Conservation (phyloP, 2,329 filamentous ascomycete genomes). For the Conoideocrella luteorostrata region DNA sequence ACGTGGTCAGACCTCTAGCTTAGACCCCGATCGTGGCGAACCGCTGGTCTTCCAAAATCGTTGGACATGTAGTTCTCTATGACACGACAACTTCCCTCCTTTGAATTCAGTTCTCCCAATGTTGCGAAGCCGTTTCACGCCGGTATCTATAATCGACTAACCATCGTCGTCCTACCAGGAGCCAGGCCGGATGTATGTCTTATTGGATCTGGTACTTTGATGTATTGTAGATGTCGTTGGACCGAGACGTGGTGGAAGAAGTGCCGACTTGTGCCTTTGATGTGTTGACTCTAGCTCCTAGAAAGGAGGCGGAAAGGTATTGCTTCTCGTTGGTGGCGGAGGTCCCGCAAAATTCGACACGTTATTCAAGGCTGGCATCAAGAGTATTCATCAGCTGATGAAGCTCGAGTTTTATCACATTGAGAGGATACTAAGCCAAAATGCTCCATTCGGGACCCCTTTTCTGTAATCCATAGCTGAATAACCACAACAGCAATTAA, state of each 20-base stretch:
- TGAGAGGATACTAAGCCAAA: slow-evolving; percentile 68
- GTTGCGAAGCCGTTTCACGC: too few relatives aligned
- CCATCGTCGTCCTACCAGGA: slow-evolving; percentile 27
- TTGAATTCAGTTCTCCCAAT: too few relatives aligned
- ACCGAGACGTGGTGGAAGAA: slow-evolving; percentile 51
- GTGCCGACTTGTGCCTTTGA: slow-evolving; percentile 61
- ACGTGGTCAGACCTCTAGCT: too few relatives aligned
- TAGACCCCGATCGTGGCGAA: too few relatives aligned
- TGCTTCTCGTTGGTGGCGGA: slow-evolving; percentile 76
- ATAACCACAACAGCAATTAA: too few relatives aligned
- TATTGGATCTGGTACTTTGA: slow-evolving; percentile 28
- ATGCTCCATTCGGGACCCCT: slow-evolving; percentile 83
- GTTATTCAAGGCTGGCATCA: slow-evolving; percentile 64
- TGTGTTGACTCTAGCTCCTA: slow-evolving; percentile 69
- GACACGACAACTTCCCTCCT: too few relatives aligned
- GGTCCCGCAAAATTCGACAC: slow-evolving; percentile 71
- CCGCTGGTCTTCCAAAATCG: too few relatives aligned
- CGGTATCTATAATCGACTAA: too few relatives aligned
- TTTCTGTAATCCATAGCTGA: too few relatives aligned
- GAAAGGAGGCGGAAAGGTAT: slow-evolving; percentile 75
- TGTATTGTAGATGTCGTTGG: slow-evolving; percentile 34
- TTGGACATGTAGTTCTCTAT: too few relatives aligned
- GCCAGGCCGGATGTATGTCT: slow-evolving; percentile 22
- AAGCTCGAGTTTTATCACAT: slow-evolving; percentile 62
- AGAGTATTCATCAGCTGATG: slow-evolving; percentile 64